phyloP scores from a whole-genome alignment of 805 yeast species.

The Barnettozyma pratensis region DNA sequence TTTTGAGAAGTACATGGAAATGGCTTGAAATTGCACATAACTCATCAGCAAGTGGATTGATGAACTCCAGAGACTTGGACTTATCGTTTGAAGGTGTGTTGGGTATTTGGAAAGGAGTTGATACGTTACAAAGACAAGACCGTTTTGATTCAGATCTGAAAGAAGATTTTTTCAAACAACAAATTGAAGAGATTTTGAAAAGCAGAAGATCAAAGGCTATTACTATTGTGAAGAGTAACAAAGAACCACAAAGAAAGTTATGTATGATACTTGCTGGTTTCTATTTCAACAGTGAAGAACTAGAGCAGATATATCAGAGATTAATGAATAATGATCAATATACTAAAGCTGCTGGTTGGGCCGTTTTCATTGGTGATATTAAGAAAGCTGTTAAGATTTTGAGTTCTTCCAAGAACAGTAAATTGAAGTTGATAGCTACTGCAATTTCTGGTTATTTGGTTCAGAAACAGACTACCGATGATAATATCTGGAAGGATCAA shows the following conservation, averaged over 20 bases:
- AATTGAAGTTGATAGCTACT: conserved; percentile 76
- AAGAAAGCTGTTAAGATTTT: conserved; percentile 75
- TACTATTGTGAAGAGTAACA: conserved; percentile 35
- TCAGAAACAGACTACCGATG: conserved; percentile 42
- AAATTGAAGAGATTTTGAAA: conserved; percentile 29
- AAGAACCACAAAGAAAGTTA: conserved; percentile 64
- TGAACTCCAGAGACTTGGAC: conserved; percentile 68
- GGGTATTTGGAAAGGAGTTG: conserved; percentile 83
- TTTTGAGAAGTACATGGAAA: conserved; percentile 78
- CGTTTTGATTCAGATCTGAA: conserved; percentile 31
- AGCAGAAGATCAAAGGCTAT: conserved; percentile 27
- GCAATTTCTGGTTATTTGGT: conserved; percentile 90
- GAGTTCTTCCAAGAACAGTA: conserved; percentile 65
- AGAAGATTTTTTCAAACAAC: conserved; percentile 16
- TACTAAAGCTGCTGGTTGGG: conserved; percentile 97
- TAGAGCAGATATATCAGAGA: conserved; percentile 59
- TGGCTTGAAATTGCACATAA: conserved; percentile 78
- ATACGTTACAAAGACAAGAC: conserved; percentile 44
- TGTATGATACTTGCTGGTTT: conserved; percentile 87
- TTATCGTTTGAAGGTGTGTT: conserved; percentile 83
- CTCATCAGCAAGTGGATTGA: conserved; percentile 57
- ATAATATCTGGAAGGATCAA: conserved; percentile 81
- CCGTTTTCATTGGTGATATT: conserved; percentile 89
- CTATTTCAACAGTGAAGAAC: conserved; percentile 72
- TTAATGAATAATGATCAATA: conserved; percentile 54